Percentiles rank a stretch among this genome's conserved stretches.
These are phyloP conservation scores for Cryptococcus sp. DNA, from an alignment of 1,284 basidiomycete species.

Conservation along the genomic window DNA sequence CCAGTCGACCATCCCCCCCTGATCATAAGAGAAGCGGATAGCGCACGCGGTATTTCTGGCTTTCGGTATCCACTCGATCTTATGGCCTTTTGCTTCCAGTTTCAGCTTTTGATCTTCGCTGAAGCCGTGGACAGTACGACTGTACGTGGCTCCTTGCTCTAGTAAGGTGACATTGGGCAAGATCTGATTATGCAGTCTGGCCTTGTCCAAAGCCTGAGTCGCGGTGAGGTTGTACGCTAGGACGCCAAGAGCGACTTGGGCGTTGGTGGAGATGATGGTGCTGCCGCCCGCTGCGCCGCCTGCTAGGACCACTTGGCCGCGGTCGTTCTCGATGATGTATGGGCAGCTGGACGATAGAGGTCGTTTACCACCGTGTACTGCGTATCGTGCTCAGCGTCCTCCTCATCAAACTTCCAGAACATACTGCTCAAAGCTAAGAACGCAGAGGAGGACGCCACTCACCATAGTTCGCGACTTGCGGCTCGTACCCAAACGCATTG, in stretches of 20 bases:
- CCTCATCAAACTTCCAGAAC: neutral
- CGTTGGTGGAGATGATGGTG: slow-evolving; percentile 47
- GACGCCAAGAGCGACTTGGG: slow-evolving; percentile 41
- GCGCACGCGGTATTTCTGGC: slow-evolving; percentile 34
- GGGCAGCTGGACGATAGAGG: slow-evolving; percentile 48
- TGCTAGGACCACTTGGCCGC: slow-evolving; percentile 25
- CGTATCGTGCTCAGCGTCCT: no score
- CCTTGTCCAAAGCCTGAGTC: slow-evolving; percentile 31
- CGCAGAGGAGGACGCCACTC: slow-evolving; percentile 2
- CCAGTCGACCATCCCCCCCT: slow-evolving; percentile 15
- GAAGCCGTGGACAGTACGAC: slow-evolving; percentile 28
- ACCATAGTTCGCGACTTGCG: slow-evolving; percentile 43
- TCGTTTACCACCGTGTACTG: slow-evolving; percentile 39
- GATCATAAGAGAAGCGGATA: slow-evolving; percentile 24
- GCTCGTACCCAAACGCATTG: slow-evolving; percentile 47
- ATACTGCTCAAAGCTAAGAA: neutral
- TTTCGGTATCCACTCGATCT: slow-evolving; percentile 30
- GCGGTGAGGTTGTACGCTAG: slow-evolving; percentile 36
- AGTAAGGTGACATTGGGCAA: slow-evolving; percentile 36
- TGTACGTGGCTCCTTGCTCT: slow-evolving; percentile 24
- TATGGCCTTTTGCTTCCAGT: slow-evolving; percentile 33
- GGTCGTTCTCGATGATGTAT: slow-evolving; percentile 37
- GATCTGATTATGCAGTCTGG: slow-evolving; percentile 48
- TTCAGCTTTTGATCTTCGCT: slow-evolving; percentile 23
- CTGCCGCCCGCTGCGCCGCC: slow-evolving; percentile 48